Base-by-base conservation (phyloP, 2,329 filamentous ascomycete species). In the Colletotrichum costaricense region DNA sequence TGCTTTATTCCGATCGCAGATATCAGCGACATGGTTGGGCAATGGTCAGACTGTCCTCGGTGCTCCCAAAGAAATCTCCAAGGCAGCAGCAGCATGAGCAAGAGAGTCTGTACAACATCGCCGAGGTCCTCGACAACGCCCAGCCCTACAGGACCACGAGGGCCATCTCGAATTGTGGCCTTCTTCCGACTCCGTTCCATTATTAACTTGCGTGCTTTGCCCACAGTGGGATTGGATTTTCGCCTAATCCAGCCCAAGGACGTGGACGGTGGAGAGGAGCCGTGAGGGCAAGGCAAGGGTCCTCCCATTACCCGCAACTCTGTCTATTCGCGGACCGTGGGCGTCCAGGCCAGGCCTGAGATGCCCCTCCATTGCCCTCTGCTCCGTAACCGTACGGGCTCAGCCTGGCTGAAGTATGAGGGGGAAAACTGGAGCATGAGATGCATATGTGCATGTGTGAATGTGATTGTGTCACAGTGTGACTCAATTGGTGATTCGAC, bases 191-290 rank as follows among this genome's bases (percentile, higher is more conserved):
- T 33, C 33, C 33, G 33, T 12, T 35, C 11, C 33, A 35, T 35
- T 35, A 33, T 35, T 35, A 33, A 11, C 33, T 35, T 35, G 33
- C 33, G 33, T 35, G 33, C 33, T 35, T 63, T 14, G 22, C 22
- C 24, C 35, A 12, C 49, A 63, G 66, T 63, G 66, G 49, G 33
- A 69, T 69, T 69, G 66, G 33, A 35, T 59, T 67, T 57, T 67
- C 56, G 55, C 65, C 65, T 60, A 49, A 33, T 38, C 30, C 59
- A 26, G 46, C 33, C 62, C 60, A n/a, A 14, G 22, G 60, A 63
- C 42, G 33, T 24, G 46, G 62, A 16, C 62, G 2, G 24, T n/a
- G 46, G 30, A 16, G 11, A 22, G 28, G 33, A 24, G 54, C 33
- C 16, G 28, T 59, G 38, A 59, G 55, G 42, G 42, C 42, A 49